Percentiles rank a stretch among this genome's conserved stretches.
These are phyloP conservation scores for Boletus smithii DNA, from an alignment of 1,284 basidiomycete species.

Conservation along the genomic window DNA sequence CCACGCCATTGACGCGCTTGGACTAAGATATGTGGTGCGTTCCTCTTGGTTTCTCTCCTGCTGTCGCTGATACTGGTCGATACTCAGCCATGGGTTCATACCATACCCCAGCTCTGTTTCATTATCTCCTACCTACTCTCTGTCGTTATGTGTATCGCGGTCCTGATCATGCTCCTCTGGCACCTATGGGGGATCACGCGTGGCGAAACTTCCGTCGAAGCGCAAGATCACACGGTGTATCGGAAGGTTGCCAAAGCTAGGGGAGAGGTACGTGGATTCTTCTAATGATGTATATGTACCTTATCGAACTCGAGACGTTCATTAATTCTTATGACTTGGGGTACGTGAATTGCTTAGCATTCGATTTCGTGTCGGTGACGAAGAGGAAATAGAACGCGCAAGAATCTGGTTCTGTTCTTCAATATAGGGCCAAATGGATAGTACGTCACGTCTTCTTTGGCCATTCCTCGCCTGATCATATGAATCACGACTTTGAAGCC, in stretches of 20 bases:
- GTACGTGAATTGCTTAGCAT: constrained; percentile 31
- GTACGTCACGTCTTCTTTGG: constrained; percentile 46
- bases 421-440: constrained; percentile 80
- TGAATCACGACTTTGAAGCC: constrained; percentile 42
- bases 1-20: constrained; percentile 56
- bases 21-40: constrained; percentile 45
- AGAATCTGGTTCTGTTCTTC: constrained; percentile 86
- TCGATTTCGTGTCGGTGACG: background rate
- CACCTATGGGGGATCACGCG: constrained; percentile 73
- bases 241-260: constrained; percentile 64
- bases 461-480: background rate
- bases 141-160: constrained; percentile 72
- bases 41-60: background rate
- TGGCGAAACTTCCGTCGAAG: constrained; percentile 92
- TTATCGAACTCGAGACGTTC: constrained; percentile 51
- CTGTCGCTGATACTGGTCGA: constrained; percentile 4
- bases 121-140: constrained; percentile 78
- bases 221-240: constrained; percentile 84
- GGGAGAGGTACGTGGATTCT: constrained; percentile 53
- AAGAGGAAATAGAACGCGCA: constrained; percentile 39
- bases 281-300: background rate
- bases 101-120: constrained; percentile 67
- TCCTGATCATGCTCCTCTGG: constrained; percentile 78
- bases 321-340: constrained; percentile 93
- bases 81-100: constrained; percentile 55